Evolutionary conservation across 2,329 filamentous ascomycete species (phyloP).

Genomic region (Cercospora nicotianae): DNA sequence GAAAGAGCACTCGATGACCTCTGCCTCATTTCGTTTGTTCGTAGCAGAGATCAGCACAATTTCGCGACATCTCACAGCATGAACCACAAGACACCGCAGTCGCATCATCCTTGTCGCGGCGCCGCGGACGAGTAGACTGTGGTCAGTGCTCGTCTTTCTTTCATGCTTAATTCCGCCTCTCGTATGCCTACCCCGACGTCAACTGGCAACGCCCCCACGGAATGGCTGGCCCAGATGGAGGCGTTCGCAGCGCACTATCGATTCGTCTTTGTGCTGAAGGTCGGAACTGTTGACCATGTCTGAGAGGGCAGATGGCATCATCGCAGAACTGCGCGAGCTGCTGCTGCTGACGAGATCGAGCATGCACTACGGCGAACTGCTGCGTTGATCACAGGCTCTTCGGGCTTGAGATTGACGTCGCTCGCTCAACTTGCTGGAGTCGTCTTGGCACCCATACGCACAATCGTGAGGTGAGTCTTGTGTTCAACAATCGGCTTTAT

Average conservation of each 20-base stretch:
- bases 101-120: not conserved
- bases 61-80: not conserved
- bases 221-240: not conserved
- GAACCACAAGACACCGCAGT: not conserved
- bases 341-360: not conserved
- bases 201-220: not conserved
- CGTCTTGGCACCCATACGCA: not conserved
- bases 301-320: not conserved
- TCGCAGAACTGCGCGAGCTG: not conserved
- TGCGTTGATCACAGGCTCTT: not conserved
- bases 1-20: conserved; percentile 2
- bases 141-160: conserved; percentile 10
- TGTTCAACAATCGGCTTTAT: not conserved
- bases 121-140: not conserved
- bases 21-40: not conserved
- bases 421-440: not conserved
- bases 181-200: conserved; percentile 1
- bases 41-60: not conserved
- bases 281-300: not conserved
- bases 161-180: conserved; percentile 11
- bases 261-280: not conserved
- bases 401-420: not conserved
- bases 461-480: not conserved
- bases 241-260: not conserved
- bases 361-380: not conserved